Base-by-base conservation (phyloP, 2,329 filamentous ascomycete genomes). In the Hymenoscyphus albidus region DNA sequence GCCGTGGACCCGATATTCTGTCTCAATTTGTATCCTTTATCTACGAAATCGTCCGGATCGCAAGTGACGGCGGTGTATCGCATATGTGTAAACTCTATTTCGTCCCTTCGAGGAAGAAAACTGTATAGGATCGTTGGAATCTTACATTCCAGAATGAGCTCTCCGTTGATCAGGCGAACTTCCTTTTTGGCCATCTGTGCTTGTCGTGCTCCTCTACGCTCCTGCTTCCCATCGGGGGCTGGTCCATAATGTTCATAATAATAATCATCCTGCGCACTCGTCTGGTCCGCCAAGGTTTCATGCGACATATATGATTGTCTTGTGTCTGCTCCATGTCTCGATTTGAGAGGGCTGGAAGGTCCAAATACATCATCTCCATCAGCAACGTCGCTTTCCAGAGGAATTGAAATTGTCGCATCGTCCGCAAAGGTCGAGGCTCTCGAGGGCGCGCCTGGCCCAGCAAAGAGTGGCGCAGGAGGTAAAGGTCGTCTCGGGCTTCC, bases 71-170 rank as follows among this genome's bases (percentile, higher is more conserved):
- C 95, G 0, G 94, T 97, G 77, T 99, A 99, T 62, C 95, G 89
- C 94, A 98, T 98, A 75, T 98, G 93, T 0, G 95, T 99, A 77
- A 99, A 99, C 75, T 99, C 95, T 68, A 94, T 84, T 76, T 97
- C 94, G 75, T 97, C 93, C 65, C 94, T 87, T 16, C 94, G 87
- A 0, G 96, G 96, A 67, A 99, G 80, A 79, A 99, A 99, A 76
- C 93, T 97, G 84, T 98, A 96, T 51, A 99, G 82, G 71, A 98
- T 99, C 0, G 95, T 99, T 0, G 96, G 95, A 70, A 99, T 99
- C 80, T 99, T 99, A 83, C 95, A 98, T 80, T 99, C 95, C 58
- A 99, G 83, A 65, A 99, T 94, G 62, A 99, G 88, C 78, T 99
- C 94, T 74, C 95, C 95, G 75, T 99, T 98, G 83, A 98, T 96